Conservation (phyloP, 2,329 filamentous ascomycete genomes). For the Paracoccidioides brasiliensis region DNA sequence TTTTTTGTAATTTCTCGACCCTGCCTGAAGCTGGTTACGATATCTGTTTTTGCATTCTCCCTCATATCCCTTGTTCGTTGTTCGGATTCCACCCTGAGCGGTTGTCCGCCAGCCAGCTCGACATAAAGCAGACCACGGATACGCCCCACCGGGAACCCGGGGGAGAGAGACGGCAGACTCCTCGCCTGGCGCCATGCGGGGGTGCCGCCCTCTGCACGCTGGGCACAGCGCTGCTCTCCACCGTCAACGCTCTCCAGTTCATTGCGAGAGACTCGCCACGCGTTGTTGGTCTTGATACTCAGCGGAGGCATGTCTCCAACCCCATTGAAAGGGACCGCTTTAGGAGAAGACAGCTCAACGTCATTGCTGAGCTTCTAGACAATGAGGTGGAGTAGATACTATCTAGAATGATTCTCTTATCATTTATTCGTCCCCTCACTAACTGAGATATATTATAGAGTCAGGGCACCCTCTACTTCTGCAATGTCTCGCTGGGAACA, state of each 20-base stretch:
- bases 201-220: conserved; percentile 5
- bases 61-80: too few species aligned
- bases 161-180: neutral
- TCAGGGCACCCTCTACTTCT: conserved; percentile 44
- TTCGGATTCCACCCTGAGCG: too few species aligned
- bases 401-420: neutral
- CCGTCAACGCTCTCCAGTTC: conserved; percentile 17
- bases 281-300: conserved; percentile 39
- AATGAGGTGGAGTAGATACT: conserved; percentile 34
- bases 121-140: too few species aligned
- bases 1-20: too few species aligned
- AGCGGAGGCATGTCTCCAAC: conserved; percentile 35
- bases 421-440: neutral
- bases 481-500: conserved; percentile 45
- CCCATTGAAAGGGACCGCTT: conserved; percentile 35
- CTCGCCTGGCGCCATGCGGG: conserved; percentile 1
- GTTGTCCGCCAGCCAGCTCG: too few species aligned
- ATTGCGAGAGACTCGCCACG: conserved; percentile 26
- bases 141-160: too few species aligned
- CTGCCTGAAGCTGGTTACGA: too few species aligned
- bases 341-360: conserved; percentile 31
- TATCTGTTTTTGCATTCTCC: too few species aligned
- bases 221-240: conserved; percentile 1
- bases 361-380: conserved; percentile 37
- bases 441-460: neutral